Evolutionary conservation across 768 basidiomycete genomes (phyloP).

Genomic region (Pleurotus cornucopiae): DNA sequence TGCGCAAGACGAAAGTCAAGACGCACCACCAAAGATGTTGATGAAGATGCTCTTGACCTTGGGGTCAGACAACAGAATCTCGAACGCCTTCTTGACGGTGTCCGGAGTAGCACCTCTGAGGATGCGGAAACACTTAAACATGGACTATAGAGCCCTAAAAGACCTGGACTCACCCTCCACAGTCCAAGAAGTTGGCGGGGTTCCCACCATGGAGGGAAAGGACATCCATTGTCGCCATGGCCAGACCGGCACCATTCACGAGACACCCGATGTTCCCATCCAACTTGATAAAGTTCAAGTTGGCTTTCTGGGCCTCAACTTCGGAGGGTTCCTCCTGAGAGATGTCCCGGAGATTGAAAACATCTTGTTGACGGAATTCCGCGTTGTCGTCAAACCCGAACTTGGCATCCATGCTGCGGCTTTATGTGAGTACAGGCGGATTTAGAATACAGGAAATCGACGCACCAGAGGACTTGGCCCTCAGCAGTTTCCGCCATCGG

Average conservation of each 20-base stretch:
- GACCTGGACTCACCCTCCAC: conserved; percentile 69
- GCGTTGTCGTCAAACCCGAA: conserved; percentile 99
- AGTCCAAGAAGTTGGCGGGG: conserved; percentile 98
- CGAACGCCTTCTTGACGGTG: conserved; percentile 99
- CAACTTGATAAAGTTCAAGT: conserved; percentile 98
- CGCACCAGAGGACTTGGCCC: conserved; percentile 89
- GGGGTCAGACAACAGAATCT: conserved; percentile 84
- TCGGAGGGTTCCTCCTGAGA: conserved; percentile 97
- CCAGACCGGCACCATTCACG: conserved; percentile 97
- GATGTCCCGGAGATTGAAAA: conserved; percentile 86
- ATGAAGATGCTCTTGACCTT: conserved; percentile 99
- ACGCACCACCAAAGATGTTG: conserved; percentile 88
- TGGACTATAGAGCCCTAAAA: neutral
- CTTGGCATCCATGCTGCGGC: conserved; percentile 94
- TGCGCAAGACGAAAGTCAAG: neutral
- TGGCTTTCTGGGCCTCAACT: conserved; percentile 94
- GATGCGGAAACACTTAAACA: conserved; percentile 4
- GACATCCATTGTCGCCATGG: conserved; percentile 99
- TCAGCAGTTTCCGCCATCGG: conserved; percentile 91
- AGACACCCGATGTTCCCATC: conserved; percentile 96
- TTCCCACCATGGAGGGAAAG: conserved; percentile 92
- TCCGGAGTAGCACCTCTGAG: conserved; percentile 94
- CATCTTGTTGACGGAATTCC: conserved; percentile 91
- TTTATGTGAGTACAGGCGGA: neutral
- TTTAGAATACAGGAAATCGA: conserved; percentile 10